phyloP scores from a whole-genome alignment of 345 rosid genomes.

The Triadica sebifera region DNA sequence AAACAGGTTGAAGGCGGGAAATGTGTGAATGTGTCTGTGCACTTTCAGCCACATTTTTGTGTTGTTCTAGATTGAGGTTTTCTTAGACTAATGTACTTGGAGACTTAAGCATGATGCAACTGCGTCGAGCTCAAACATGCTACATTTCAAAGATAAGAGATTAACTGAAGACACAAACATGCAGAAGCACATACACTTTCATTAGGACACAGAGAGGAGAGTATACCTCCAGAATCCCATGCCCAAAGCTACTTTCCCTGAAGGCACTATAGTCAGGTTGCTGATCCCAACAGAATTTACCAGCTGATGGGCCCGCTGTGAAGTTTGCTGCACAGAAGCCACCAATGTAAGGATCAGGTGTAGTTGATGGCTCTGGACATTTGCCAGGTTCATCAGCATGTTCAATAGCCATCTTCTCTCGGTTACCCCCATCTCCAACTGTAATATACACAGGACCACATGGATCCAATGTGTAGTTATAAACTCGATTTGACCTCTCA shows the following conservation, averaged over 20 bases:
- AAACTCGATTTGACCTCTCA: constrained; percentile 89
- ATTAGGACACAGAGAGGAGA: neutral
- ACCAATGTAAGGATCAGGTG: constrained; percentile 48
- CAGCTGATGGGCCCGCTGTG: constrained; percentile 62
- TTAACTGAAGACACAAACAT: neutral
- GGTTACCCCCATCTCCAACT: constrained; percentile 78
- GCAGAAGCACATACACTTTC: neutral
- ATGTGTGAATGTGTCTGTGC: neutral
- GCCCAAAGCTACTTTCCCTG: constrained; percentile 93
- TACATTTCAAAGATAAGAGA: neutral
- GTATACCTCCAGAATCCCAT: constrained; percentile 85
- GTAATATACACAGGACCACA: constrained; percentile 79
- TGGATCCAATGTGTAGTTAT: constrained; percentile 72
- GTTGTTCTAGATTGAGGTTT: no score
- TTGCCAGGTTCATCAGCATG: constrained; percentile 90
- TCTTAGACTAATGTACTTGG: no score
- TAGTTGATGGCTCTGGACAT: constrained; percentile 60
- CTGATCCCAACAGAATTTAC: constrained; percentile 80
- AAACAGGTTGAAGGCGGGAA: neutral
- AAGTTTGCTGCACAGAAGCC: constrained; percentile 75
- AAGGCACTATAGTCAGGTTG: constrained; percentile 92
- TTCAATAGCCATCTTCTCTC: constrained; percentile 58
- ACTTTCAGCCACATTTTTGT: neutral
- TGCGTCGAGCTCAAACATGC: neutral
- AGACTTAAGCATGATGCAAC: neutral